Base-by-base conservation (phyloP, 2,329 filamentous ascomycete species). In the Penicillium sp. region DNA sequence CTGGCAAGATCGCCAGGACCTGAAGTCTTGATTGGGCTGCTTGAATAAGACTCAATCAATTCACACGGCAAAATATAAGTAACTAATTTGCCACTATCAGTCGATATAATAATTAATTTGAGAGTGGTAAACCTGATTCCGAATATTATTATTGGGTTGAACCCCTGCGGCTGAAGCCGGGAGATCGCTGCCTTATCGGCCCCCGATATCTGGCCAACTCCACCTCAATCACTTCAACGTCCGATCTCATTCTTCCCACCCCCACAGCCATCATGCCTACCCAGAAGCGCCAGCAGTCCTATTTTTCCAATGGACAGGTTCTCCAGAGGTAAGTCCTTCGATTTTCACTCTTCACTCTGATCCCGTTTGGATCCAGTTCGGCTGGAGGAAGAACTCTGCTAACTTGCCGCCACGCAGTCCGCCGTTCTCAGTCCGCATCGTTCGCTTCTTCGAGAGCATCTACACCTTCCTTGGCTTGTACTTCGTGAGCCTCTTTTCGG, bases 381-480 rank as follows among this genome's bases (percentile, higher is more conserved):
- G 13, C 11, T 11, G 4, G 16, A 27, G 25, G 10, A 27, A 44
- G 1, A 9, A 44, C 14, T 5, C 31, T 40, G 39, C 48, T 54
- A 24, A 51, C 39, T 20, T 46, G 10, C 18, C 53, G 11, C 22
- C 33, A 50, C 41, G 10, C 51, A 79, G 76, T 38, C 75, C 76
- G 11, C 77, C 77, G 3, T 49, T 79, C 44, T 64, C 73, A 14
- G 71, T 74, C 50, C 76, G 75, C 44, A 45, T 75, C 51, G 64
- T 62, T 44, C 71, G 71, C 55, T 69, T 75, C 62, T 50, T 74
- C 51, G 67, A 76, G 44, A 66, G 63, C 48, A 51, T 74, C 45
- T 79, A 79, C 57, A 62, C 74, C 54, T 78, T 79, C 57, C 39
- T 80, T 5, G 77, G 76, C 5, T 65, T 80, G 22, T 80, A 80